A percentile compares a stretch with the other conserved stretches of the same genome.
These are phyloP conservation scores for Aspergillus versicolor DNA, from an alignment of 2,329 filamentous ascomycete genomes.

Conservation along the genomic window DNA sequence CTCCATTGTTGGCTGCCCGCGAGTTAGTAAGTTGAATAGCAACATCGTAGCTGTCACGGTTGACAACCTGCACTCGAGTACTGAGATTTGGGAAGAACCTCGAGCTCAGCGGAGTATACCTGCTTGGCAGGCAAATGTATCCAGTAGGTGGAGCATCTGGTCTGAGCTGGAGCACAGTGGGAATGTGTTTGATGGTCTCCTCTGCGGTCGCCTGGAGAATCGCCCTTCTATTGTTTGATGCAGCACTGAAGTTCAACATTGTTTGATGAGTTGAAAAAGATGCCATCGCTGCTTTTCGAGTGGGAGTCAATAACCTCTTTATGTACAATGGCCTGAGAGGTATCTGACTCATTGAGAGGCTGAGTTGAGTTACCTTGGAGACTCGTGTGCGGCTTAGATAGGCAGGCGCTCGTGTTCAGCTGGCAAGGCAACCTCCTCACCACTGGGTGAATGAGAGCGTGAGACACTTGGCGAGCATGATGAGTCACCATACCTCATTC, in stretches of 20 bases:
- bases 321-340: neutral
- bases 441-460: too few species aligned
- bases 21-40: slow-evolving; percentile 45
- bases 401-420: neutral
- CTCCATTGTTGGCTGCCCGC: slow-evolving; percentile 20
- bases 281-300: too few species aligned
- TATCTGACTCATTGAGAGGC: neutral
- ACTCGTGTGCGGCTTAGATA: neutral
- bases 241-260: neutral
- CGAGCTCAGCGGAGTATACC: slow-evolving; percentile 41
- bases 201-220: slow-evolving; percentile 44
- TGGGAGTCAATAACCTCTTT: neutral
- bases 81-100: slow-evolving; percentile 44
- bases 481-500: too few species aligned
- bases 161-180: slow-evolving; percentile 47
- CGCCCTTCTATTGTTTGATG: slow-evolving; percentile 10
- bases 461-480: too few species aligned
- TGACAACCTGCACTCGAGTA: slow-evolving; percentile 51
- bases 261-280: neutral
- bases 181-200: slow-evolving; percentile 51
- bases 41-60: slow-evolving; percentile 59
- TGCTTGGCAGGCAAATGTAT: slow-evolving; percentile 39
- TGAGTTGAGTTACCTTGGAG: neutral
- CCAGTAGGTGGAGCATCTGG: slow-evolving; percentile 42
- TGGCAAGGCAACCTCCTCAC: neutral